Conservation (phyloP, 2,329 filamentous ascomycete genomes). For the Colletotrichum sp. region DNA sequence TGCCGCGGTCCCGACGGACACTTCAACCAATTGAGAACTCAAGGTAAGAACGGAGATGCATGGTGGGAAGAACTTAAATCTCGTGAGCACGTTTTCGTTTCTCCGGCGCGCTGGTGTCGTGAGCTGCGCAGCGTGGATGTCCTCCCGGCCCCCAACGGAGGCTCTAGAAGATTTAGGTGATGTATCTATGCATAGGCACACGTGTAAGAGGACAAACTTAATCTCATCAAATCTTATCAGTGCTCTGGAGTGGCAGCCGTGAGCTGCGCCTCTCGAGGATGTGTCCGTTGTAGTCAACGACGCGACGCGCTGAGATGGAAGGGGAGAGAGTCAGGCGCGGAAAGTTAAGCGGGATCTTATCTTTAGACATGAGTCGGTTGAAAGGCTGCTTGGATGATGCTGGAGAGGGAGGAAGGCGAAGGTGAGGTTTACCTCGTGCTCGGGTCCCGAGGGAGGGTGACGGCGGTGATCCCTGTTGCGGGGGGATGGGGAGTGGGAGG, state of each 20-base stretch:
- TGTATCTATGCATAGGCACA: fast-evolving
- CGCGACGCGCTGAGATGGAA: background rate
- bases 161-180: fast-evolving
- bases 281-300: background rate
- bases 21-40: fast-evolving
- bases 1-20: background rate
- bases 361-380: background rate
- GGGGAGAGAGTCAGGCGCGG: background rate
- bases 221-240: background rate
- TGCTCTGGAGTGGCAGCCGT: background rate
- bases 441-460: background rate
- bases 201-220: background rate
- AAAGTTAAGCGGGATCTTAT: background rate
- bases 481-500: too few species aligned
- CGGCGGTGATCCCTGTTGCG: background rate
- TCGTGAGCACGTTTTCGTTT: background rate
- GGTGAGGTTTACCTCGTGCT: background rate
- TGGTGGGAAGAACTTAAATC: fast-evolving
- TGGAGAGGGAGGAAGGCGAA: background rate
- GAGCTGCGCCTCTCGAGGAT: background rate
- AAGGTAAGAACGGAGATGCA: background rate
- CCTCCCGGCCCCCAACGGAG: background rate
- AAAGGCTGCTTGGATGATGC: background rate
- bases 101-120: background rate
- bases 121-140: fast-evolving